These are phyloP conservation scores for Dactylellina parvicollis DNA, from an alignment of 2,329 filamentous ascomycete species.

Conservation along the genomic window DNA sequence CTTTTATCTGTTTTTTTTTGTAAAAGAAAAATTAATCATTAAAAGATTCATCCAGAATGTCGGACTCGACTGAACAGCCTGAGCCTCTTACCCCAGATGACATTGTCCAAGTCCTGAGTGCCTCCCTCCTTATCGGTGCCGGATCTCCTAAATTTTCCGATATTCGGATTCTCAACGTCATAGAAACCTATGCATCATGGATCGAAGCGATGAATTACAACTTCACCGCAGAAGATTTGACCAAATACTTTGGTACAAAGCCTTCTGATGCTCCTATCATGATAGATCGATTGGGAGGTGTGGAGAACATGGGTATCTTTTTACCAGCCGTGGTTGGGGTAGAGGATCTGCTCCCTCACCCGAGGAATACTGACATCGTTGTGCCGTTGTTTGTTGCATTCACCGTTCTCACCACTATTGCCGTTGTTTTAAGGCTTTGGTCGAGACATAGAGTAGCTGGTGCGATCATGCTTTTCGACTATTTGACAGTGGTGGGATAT, in stretches of 20 bases:
- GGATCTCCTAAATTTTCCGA: slow-evolving; percentile 13
- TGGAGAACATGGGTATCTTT: not conserved
- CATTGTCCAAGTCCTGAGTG: not conserved
- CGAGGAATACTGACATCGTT: slow-evolving; percentile 2
- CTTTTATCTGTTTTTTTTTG: too few species aligned
- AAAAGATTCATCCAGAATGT: not conserved
- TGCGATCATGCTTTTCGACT: slow-evolving; percentile 9
- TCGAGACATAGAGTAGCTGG: slow-evolving; percentile 21
- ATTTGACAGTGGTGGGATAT: not conserved
- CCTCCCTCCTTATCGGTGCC: slow-evolving; percentile 10
- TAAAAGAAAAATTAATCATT: not conserved
- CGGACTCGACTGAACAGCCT: not conserved
- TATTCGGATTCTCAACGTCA: not conserved
- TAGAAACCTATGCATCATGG: slow-evolving; percentile 1
- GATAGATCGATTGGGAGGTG: not conserved
- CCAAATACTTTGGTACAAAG: slow-evolving; percentile 8
- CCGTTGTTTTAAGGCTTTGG: slow-evolving; percentile 14
- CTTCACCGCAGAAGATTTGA: slow-evolving; percentile 5
- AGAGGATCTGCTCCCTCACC: not conserved
- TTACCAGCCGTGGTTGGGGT: not conserved
- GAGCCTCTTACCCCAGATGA: not conserved
- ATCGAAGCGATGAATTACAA: not conserved
- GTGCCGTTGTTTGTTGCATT: slow-evolving; percentile 17
- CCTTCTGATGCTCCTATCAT: not conserved
- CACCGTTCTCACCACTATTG: slow-evolving; percentile 23